Base-by-base conservation (phyloP, 1,284 basidiomycete species). In the Pterulicium gracile region DNA sequence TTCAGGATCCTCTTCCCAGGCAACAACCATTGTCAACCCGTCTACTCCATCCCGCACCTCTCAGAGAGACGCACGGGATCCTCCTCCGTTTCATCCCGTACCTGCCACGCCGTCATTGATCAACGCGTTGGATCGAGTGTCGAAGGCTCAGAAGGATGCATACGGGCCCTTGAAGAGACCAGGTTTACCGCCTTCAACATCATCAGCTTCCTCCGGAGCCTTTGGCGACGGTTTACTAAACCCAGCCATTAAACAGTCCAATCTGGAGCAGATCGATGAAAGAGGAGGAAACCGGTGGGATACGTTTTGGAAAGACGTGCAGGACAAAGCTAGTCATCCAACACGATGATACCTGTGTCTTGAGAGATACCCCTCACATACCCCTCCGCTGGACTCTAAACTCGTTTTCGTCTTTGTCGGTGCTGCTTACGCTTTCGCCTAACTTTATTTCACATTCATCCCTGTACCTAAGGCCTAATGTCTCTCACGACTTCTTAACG, bases 71-170 rank as follows among this genome's bases (percentile, higher is more conserved):
- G n/a, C 52, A n/a, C 47, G 49, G 3, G 42, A 46, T 14, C 24
- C 52, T 19, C 47, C 52, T n/a, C 56, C 60, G 23, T 52, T 59
- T 12, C 61, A 62, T 2, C 58, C 75, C 1, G 70, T 81, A 0
- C 75, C 77, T 2, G 71, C 75, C 19, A 81, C 79, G 1, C 77
- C 79, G 0, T 80, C 79, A 1, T 63, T 81, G 17, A 72, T 81
- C 47, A 68, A 68, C 40, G 79, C 77, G 1, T 58, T 81, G 18
- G 73, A 78, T 52, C 67, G 78, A 27, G 67, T 81, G 44, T 64
- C 68, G 3, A 59, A 64, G 13, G 79, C 79, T 1, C 77, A 80
- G 52, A 64, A 63, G 46, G 68, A 70, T 22, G 75, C 70, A 12
- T 77, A 66, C 50, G 57, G 58, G 1, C 21, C 51, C 15, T n/a